phyloP scores from a whole-genome alignment of 2,329 filamentous ascomycete genomes.

The Thelonectria rubi region DNA sequence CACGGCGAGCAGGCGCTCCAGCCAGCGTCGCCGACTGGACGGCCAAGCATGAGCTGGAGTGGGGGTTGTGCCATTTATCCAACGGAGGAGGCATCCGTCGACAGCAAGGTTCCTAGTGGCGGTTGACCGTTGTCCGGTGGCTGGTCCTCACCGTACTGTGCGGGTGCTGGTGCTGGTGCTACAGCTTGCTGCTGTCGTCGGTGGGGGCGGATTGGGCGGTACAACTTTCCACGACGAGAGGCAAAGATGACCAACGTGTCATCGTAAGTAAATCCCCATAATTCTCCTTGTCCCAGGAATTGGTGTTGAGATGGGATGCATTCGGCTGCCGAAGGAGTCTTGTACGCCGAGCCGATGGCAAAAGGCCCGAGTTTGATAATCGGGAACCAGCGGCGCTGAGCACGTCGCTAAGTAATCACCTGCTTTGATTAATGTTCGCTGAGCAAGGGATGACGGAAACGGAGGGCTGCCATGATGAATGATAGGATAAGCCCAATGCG shows the following conservation, averaged over 20 bases:
- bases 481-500: slow-evolving; percentile 11
- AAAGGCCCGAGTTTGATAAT: background rate
- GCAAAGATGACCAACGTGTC: slow-evolving; percentile 21
- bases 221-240: slow-evolving; percentile 11
- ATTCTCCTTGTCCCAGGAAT: slow-evolving; percentile 1
- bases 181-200: background rate
- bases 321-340: background rate
- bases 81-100: background rate
- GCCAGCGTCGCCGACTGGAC: slow-evolving; percentile 6
- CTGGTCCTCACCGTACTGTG: background rate
- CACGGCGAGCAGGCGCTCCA: slow-evolving; percentile 14
- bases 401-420: background rate
- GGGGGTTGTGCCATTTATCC: slow-evolving; percentile 1
- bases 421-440: slow-evolving; percentile 9
- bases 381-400: background rate
- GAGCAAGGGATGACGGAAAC: slow-evolving; percentile 4
- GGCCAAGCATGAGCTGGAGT: background rate
- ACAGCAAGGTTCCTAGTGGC: background rate
- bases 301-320: background rate
- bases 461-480: slow-evolving; percentile 3
- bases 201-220: slow-evolving; percentile 14
- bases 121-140: slow-evolving; percentile 1
- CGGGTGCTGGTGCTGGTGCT: background rate
- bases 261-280: slow-evolving; percentile 25
- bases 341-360: background rate